Evolutionary conservation across 2,329 filamentous ascomycete genomes (phyloP), one percentile per base, ranked within the genome.

Genomic region (Colletotrichum liaoningense): DNA sequence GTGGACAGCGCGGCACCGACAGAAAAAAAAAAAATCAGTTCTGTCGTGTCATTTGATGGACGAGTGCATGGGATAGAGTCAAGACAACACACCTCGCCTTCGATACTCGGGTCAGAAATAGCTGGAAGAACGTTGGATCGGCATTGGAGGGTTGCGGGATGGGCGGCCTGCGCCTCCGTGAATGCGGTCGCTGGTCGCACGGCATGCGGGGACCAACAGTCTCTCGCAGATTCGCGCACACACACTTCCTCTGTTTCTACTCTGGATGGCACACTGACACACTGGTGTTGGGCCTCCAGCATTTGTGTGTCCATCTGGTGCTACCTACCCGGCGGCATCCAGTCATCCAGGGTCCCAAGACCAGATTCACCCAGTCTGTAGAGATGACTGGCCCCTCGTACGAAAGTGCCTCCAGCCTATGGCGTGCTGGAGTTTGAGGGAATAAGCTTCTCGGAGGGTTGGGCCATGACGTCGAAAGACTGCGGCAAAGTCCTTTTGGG

Each of bases 361-460:
- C 19, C 42, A 49, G 42, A 49, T 19, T 49, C 42, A 19, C 38
- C 14, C 16, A 42, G 19, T 49, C 42, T 22, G 16, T 19, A 49
- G 42, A 22, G 42, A 49, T 49, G 42, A 22, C 60, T n/a, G 22
- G 57, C 4, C 30, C 16, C 33, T 16, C 38, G 42, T 49, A 22
- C 42, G 38, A 22, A 46, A 63, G 16, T 24, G 12, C 64, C n/a
- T 65, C 14, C 22, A 19, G 16, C 46, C 55, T 64, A 70, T 73
- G 55, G 67, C 67, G 67, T 73, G 71, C 71, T 70, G 22, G 46
- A 33, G 24, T 65, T 14, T 66, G 70, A 70, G 46, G 60, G 60
- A 57, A 63, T 73, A 66, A 73, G 67, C 71, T 73, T 73, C 71
- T 66, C 28, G 46, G 35, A 70, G 56, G 55, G 62, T 62, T 42